Base-by-base conservation (phyloP, 176 grass and related monocot genomes). In the Otatea glauca region DNA sequence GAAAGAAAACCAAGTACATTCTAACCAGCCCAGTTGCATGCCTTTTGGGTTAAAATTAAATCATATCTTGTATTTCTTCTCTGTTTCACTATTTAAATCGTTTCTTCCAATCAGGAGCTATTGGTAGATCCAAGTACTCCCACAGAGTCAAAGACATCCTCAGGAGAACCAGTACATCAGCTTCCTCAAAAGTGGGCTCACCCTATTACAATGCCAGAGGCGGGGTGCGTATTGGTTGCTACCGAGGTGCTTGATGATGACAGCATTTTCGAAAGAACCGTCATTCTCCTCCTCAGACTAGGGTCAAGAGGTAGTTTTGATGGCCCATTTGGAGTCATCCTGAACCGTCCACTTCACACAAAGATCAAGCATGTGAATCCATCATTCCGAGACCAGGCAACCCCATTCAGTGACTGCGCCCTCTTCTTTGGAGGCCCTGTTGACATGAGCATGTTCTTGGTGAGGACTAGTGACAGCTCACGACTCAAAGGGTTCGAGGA, bases 391-490 rank as follows among this genome's bases (percentile, higher is more conserved):
- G 83, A 89, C 79, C 89, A 93, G 24, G 82, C 83, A 77, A 87
- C 88, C 29, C 92, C 86, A 34, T 96, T 96, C 0, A 83, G 89
- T 3, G 86, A 96, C 35, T 92, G 88, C 6, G 58, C 89, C 1
- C 91, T 99, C 66, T 89, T 94, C 74, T 94, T 90, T 0, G 96
- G 96, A 24, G 96, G 96, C 58, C 96, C 96, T 11, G 89, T 99
- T 5, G 89, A 96, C 58, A 91, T 92, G 75, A 94, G 88, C 83
- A 96, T 94, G 89, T 96, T 96, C 87, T 79, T 99, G 88, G 75
- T 96, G 62, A 92, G 86, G 48, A 83, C 93, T 4, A 59, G 65
- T 60, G 88, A 90, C 59, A 87, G 73, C 38, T 79, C 89, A 4
- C 86, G 58, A 10, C 61, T 89, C 48, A 91, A 89, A 74, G 96